These are phyloP conservation scores for Entomortierella beljakovae DNA, from an alignment of 192 early-diverging fungal species.

Conservation along the genomic window DNA sequence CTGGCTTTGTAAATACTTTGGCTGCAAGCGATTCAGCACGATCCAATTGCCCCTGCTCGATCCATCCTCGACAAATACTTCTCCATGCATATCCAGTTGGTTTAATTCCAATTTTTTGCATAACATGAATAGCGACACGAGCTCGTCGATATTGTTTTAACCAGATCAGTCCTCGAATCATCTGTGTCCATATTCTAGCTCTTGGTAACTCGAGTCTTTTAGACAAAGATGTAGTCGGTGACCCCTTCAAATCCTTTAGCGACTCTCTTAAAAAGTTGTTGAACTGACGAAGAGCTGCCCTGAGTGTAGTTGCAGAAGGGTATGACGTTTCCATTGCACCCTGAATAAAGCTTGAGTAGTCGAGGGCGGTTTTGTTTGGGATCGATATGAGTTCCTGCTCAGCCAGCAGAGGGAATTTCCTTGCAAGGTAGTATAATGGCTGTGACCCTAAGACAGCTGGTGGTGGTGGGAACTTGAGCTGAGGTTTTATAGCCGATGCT, in stretches of 20 bases:
- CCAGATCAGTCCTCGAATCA: slow-evolving; percentile 46
- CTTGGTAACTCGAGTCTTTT: slow-evolving; percentile 22
- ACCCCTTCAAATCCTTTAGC: neutral
- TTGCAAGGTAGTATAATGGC: slow-evolving; percentile 43
- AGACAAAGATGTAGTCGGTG: neutral
- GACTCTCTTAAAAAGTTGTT: slow-evolving; percentile 47
- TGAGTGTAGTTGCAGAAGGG: slow-evolving; percentile 35
- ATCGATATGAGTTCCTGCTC: slow-evolving; percentile 38
- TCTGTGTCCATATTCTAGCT: slow-evolving; percentile 44
- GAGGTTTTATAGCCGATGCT: neutral
- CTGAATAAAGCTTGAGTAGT: slow-evolving; percentile 49
- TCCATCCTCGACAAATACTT: slow-evolving; percentile 45
- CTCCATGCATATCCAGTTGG: slow-evolving; percentile 51
- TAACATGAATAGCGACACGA: slow-evolving; percentile 33
- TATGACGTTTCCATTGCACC: slow-evolving; percentile 40
- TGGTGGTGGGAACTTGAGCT: slow-evolving; percentile 21
- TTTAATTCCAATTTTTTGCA: slow-evolving; percentile 41
- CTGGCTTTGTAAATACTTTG: slow-evolving; percentile 34
- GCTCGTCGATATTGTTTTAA: slow-evolving; percentile 45
- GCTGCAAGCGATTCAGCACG: slow-evolving; percentile 40
- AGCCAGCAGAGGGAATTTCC: slow-evolving; percentile 36
- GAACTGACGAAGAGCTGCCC: slow-evolving; percentile 44
- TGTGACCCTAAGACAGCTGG: slow-evolving; percentile 45
- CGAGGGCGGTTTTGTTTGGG: slow-evolving; percentile 32
- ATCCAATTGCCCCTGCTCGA: slow-evolving; percentile 42